Evolutionary conservation across 2,329 filamentous ascomycete species (phyloP), one percentile per base, ranked within the genome.

Genomic region (Sporothrix schenckii): DNA sequence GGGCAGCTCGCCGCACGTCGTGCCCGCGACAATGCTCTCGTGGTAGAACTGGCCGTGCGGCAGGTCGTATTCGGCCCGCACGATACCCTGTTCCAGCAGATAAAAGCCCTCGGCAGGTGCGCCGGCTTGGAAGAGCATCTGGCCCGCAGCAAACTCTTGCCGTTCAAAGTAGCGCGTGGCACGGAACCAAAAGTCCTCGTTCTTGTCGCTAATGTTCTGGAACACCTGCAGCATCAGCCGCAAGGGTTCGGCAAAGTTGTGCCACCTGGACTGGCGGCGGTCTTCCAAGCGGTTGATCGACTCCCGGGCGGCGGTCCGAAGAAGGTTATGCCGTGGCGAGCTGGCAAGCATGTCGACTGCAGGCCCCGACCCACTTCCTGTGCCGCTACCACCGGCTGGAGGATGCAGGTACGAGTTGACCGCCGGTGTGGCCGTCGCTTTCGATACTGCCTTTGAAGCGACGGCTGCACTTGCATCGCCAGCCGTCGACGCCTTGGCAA

Each of bases 151-250:
- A 73, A 90, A 92, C 72, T 91, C 87, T 72, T 87, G 87, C 58
- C 88, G 87, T 52, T 83, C 81, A 77, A 99, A 97, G 81, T 91
- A 98, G 0, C 87, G 83, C 4, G 88, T 88, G 0, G 89, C 90
- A 1, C 88, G 88, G 80, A 94, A 94, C 95, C 95, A 99, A 78
- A 98, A 98, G 79, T 97, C 94, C 79, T 97, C 93, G 77, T 94
- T 95, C 79, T 92, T 89, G 68, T 88, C 84, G 67, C 92, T 96
- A 14, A 97, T 83, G 58, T 93, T 92, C 77, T 95, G 91, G 81
- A 99, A 98, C n/a, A 95, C 92, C 78, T 97, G 94, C 30, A 99
- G 86, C 79, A 99, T 92, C 61, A 99, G 88, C 1, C 92, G 91
- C 9, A 98, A 87, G 0, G 95, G 95, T 77, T 97, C 93, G 74